These are phyloP conservation scores for Peronosclerospora sorghi DNA, from an alignment of 352 stramenopile species.

Conservation along the genomic window DNA sequence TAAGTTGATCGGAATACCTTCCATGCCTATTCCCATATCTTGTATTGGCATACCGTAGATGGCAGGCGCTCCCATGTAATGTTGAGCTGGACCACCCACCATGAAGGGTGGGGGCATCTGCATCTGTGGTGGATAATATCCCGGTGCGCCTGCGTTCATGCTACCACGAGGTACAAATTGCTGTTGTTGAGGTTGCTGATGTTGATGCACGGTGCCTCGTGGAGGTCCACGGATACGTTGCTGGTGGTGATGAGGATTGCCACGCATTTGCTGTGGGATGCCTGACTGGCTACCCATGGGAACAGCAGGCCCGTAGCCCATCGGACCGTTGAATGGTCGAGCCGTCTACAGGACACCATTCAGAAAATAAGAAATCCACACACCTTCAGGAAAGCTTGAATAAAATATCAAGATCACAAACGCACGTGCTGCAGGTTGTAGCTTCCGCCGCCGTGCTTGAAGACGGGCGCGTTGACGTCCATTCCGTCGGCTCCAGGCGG, in stretches of 20 bases:
- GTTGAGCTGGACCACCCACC: constrained; percentile 25
- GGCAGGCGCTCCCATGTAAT: constrained; percentile 23
- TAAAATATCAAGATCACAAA: background rate
- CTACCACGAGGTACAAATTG: constrained; percentile 26
- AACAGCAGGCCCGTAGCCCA: constrained; percentile 25
- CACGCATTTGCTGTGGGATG: constrained; percentile 41
- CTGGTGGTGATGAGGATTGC: constrained; percentile 24
- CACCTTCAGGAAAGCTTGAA: background rate
- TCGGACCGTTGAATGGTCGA: constrained; percentile 30
- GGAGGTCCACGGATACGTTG: constrained; percentile 30
- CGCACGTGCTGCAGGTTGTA: constrained; percentile 37
- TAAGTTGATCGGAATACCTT: constrained; percentile 26
- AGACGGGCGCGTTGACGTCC: constrained; percentile 29
- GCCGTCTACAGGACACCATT: constrained; percentile 11
- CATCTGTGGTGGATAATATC: constrained; percentile 37
- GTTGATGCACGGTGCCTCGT: constrained; percentile 21
- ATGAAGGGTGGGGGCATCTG: constrained; percentile 39
- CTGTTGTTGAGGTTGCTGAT: constrained; percentile 20
- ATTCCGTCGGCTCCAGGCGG: constrained; percentile 20
- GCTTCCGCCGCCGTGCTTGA: constrained; percentile 26
- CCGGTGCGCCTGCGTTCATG: constrained; percentile 27
- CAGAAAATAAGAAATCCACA: background rate
- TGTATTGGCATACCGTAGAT: constrained; percentile 40
- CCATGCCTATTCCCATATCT: constrained; percentile 35
- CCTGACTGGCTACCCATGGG: constrained; percentile 19